A percentile compares a stretch with the other conserved stretches of the same genome.
Evolutionary conservation across 2,329 filamentous ascomycete genomes (phyloP).

Genomic region (Talaromyces sp.): DNA sequence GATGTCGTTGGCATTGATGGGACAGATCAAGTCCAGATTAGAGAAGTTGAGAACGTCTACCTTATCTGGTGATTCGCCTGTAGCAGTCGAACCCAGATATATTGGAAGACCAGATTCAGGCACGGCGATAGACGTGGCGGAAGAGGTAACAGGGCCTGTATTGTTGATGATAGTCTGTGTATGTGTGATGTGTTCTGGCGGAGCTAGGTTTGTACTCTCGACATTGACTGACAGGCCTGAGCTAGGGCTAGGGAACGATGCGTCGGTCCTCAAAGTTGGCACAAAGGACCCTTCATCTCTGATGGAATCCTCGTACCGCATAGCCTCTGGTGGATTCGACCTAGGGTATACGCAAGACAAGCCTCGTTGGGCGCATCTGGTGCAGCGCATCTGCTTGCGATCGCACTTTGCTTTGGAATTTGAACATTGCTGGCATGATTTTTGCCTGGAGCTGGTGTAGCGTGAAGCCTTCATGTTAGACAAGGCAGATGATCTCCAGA

Average conservation of each 20-base stretch:
- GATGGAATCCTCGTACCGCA: background rate
- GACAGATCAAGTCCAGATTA: constrained; percentile 13
- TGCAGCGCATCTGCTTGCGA: constrained; percentile 6
- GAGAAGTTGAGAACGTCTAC: constrained; percentile 11
- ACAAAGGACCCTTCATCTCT: background rate
- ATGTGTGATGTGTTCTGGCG: background rate
- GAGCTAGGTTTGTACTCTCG: no score
- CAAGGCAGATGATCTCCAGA: no score
- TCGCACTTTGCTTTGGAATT: constrained; percentile 9
- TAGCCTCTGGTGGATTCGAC: background rate
- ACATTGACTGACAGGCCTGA: no score
- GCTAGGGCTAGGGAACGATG: no score
- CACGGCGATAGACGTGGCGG: background rate
- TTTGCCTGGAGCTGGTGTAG: constrained; percentile 8
- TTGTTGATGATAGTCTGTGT: background rate
- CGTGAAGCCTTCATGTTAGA: background rate
- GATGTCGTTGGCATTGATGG: constrained; percentile 19
- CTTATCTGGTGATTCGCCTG: background rate
- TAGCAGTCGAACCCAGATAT: background rate
- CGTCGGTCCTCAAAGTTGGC: background rate
- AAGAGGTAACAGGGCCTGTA: background rate
- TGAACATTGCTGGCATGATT: constrained; percentile 11
- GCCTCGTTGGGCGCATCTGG: constrained; percentile 6
- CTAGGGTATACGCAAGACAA: constrained; percentile 9
- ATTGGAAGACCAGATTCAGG: background rate